Base-by-base conservation (phyloP, 1,284 basidiomycete genomes). In the Ustilago crameri region DNA sequence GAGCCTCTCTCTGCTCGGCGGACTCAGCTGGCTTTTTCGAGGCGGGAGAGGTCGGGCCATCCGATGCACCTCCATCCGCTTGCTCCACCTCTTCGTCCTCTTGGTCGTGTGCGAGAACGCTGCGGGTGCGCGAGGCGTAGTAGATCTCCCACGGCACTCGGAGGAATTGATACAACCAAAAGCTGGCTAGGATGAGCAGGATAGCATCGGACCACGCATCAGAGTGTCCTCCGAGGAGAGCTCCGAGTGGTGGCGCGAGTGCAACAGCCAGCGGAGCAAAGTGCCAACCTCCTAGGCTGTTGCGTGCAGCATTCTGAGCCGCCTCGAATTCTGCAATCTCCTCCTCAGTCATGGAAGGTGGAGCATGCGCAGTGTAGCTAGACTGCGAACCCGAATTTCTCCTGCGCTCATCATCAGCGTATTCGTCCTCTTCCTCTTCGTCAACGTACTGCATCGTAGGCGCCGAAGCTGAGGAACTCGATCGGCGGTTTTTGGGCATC, bases 301-400 rank as follows among this genome's bases (percentile, higher is more conserved):
- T 60, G 32, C 49, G 43, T 4, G 63, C 66, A 5, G 63, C 55
- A 26, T 50, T 58, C 27, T 67, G 64, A 86, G 87, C 53, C 93
- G 94, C 26, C 91, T 97, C 78, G 93, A 89, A 81, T 26, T 87
- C 90, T 44, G 76, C 84, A 32, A 84, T 45, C 34, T 74, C 71
- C 18, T 69, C 71, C 24, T 56, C 51, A 14, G 61, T 60, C 46
- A 71, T 47, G 14, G 62, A 65, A 26, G 61, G 58, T 10, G 62
- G 54, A n/a, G 57, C 49, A 9, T 47, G 50, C 18, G 54, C 49
- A 8, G 48, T 42, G 23, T 51, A 60, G 27, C 32, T 23, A 18
- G 53, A 45, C 43, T 57, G 64, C 27, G 51, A 43, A 23, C 27
- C 9, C 12, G 43, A 30, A 7, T 34, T 22, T 34, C 64, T 45